Evolutionary conservation across 2,329 filamentous ascomycete genomes (phyloP).

Genomic region (Diaporthe australafricana): DNA sequence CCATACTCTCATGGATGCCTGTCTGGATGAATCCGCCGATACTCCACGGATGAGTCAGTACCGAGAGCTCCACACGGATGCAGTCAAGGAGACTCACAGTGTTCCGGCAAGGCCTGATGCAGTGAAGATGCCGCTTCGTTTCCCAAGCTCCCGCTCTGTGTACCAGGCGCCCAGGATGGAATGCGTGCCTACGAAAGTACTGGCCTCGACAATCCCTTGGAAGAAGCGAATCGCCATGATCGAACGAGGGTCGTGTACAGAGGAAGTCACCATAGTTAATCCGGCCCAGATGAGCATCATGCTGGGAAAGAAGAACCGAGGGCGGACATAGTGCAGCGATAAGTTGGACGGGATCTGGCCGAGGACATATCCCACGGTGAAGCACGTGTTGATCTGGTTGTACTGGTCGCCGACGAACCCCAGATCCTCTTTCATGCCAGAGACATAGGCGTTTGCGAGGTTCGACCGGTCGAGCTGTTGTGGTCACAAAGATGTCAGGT

Average conservation of each 20-base stretch:
- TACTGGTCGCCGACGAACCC: slow-evolving; percentile 60
- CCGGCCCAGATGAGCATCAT: slow-evolving; percentile 75
- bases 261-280: slow-evolving; percentile 71
- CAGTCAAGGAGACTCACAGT: slow-evolving; percentile 53
- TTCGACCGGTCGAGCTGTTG: slow-evolving; percentile 61
- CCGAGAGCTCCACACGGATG: neutral
- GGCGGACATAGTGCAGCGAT: slow-evolving; percentile 71
- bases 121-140: slow-evolving; percentile 71
- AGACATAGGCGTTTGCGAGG: slow-evolving; percentile 66
- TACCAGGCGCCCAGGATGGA: slow-evolving; percentile 73
- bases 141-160: slow-evolving; percentile 69
- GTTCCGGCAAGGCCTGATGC: slow-evolving; percentile 69
- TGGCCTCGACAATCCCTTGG: slow-evolving; percentile 66
- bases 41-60: slow-evolving; percentile 3
- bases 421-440: slow-evolving; percentile 64
- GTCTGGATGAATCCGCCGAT: slow-evolving; percentile 72
- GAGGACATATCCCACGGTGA: slow-evolving; percentile 54
- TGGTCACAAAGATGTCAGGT: neutral
- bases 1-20: slow-evolving; percentile 57
- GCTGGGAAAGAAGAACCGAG: slow-evolving; percentile 71
- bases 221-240: slow-evolving; percentile 72
- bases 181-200: slow-evolving; percentile 68
- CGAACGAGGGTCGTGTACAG: slow-evolving; percentile 59
- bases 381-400: slow-evolving; percentile 65
- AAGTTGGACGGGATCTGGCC: slow-evolving; percentile 73